Base-by-base conservation (phyloP, 1,139 yeast genomes). In the Sugiyamaella sp. region DNA sequence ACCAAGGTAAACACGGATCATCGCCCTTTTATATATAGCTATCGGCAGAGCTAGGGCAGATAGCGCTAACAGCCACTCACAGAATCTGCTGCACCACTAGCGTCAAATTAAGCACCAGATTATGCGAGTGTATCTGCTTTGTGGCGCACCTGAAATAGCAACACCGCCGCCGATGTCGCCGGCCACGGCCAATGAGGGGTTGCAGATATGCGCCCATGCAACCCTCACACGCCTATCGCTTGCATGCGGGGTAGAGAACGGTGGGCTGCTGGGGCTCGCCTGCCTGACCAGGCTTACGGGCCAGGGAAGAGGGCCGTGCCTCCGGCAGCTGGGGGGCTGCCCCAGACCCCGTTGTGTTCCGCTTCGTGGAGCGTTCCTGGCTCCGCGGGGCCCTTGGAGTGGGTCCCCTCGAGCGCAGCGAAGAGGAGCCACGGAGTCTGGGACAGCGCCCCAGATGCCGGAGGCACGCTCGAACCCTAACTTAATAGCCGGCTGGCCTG, bases 121-220 rank as follows among this genome's bases (percentile, higher is more conserved):
- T 29, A 29, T 29, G 35, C 35, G 35, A 29, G 14, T 4, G 35
- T 29, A 29, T 29, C 35, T 8, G 8, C 14, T n/a, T n/a, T n/a
- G 14, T 8, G 14, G 14, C 8, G n/a, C 14, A 14, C 35, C 35
- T 10, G 35, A 29, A 29, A 29, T 29, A 29, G 35, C 35, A 29
- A 29, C 14, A 14, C 35, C 14, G n/a, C 35, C 35, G 35, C 35
- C 35, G 35, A 29, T 29, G 35, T 29, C 35, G 35, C 35, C 35
- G 14, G 14, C 9, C 14, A 12, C 35, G n/a, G 35, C 35, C 35
- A 29, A 29, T 29, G 14, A 29, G 35, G 35, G 35, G 14, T 12
- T 5, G 4, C 14, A 4, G 14, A 12, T 29, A 29, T 29, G 35
- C 35, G n/a, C 14, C 35, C 14, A 29, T 29, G 35, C 35, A 29